Base-by-base conservation (phyloP, 306 rosid species). In the Quercus variabilis region DNA sequence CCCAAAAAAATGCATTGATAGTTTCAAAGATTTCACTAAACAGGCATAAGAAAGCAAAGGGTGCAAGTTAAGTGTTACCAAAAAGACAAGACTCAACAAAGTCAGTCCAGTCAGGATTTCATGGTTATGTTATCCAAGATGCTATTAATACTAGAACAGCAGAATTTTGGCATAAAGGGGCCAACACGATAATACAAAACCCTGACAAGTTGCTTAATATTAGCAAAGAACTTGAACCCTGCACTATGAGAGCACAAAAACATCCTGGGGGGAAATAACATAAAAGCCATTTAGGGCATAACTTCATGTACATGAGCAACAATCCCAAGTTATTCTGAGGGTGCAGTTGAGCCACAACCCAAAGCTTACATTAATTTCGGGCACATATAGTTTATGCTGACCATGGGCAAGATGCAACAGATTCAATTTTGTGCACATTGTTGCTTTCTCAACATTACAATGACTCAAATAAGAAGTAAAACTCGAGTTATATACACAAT, bases 391-490 rank as follows among this genome's bases (percentile, higher is more conserved):
- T 65, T 18, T 21, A 31, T 67, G 71, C 25, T 67, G 2, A 13
- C 11, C 62, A 59, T n/a, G 12, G 19, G 64, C 54, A 77, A 62
- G 54, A 82, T 41, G 76, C 58, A 49, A 52, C 49, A 63, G 30
- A 3, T 60, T 68, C 49, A 63, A 56, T 73, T 55, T 58, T 30
- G 55, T 35, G 69, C 49, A 75, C 56, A 65, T 30, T 26, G 2
- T 41, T 5, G 26, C 49, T 46, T 41, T 71, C 67, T 43, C 56
- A 72, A 60, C 49, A 55, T 33, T 43, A 52, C 38, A 74, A 71
- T 14, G 65, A 6, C 77, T 74, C 60, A 72, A 72, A 68, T 55
- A 18, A 58, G 80, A 62, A 28, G 38, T 67, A 23, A 68, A 85
- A 82, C 6, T 11, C 46, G 17, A 54, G 72, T 52, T 11, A 59